phyloP scores from a whole-genome alignment of 305 asterid species.

The Striga hermonthica region DNA sequence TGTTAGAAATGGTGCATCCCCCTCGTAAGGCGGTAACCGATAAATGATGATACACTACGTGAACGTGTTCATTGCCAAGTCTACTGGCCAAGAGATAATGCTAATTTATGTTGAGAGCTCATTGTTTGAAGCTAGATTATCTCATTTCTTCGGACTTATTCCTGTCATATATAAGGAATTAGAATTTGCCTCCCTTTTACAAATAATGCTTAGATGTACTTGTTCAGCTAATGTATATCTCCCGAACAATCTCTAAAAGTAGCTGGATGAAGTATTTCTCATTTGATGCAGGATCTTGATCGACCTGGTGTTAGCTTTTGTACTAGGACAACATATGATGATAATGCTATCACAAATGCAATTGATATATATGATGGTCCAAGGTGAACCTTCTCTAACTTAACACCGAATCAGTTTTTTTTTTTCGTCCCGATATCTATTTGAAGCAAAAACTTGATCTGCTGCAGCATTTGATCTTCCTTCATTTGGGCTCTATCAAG shows the following conservation, averaged over 20 bases:
- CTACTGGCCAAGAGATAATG: constrained; percentile 8
- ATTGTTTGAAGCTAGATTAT: constrained; percentile 5
- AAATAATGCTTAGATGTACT: neutral
- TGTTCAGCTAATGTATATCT: neutral
- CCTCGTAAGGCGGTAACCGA: neutral
- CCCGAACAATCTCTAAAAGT: neutral
- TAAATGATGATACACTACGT: constrained; percentile 6
- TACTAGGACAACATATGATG: constrained; percentile 67
- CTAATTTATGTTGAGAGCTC: constrained; percentile 4
- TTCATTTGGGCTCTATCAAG: neutral
- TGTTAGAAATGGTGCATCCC: constrained; percentile 9
- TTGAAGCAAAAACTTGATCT: constrained; percentile 13
- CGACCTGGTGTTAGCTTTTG: constrained; percentile 66
- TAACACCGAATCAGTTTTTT: neutral
- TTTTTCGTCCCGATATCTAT: neutral
- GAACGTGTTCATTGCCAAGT: constrained; percentile 9
- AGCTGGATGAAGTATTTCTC: constrained; percentile 23
- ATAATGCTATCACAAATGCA: constrained; percentile 69
- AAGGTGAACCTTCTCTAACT: constrained; percentile 39
- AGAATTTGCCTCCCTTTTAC: neutral
- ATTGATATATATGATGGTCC: constrained; percentile 58
- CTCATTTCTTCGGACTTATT: constrained; percentile 1
- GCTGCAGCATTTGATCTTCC: neutral
- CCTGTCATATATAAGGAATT: constrained; percentile 1
- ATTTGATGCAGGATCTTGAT: constrained; percentile 52